Percentiles rank a stretch among this genome's conserved stretches.
These are phyloP conservation scores for Akanthomyces dipterigenus DNA, from an alignment of 2,329 filamentous ascomycete genomes.

Conservation along the genomic window DNA sequence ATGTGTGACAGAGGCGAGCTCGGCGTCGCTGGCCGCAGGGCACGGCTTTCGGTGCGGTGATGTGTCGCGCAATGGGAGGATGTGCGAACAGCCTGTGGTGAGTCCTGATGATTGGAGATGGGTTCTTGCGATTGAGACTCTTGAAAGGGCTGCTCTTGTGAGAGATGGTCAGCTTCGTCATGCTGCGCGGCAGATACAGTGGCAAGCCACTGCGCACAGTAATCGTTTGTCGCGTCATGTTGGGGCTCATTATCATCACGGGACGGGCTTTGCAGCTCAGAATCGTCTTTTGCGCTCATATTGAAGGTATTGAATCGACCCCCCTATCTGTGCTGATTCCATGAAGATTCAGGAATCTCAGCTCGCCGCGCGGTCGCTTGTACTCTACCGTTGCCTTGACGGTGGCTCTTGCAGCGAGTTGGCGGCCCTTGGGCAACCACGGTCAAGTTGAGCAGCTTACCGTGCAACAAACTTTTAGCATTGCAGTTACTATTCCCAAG, in stretches of 20 bases:
- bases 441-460: neutral
- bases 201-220: slow-evolving; percentile 6
- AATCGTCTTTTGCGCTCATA: neutral
- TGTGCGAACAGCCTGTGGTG: neutral
- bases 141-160: neutral
- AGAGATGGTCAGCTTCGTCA: neutral
- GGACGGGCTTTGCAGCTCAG: neutral
- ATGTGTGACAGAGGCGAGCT: neutral
- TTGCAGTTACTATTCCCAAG: neutral
- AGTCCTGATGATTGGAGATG: neutral
- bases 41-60: neutral
- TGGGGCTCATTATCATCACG: neutral
- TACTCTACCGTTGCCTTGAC: neutral
- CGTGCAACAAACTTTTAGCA: neutral
- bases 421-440: neutral
- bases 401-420: neutral
- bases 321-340: neutral
- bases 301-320: neutral
- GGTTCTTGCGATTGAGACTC: neutral
- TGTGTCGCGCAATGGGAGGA: neutral
- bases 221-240: neutral
- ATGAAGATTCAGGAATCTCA: neutral
- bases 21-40: neutral
- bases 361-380: neutral
- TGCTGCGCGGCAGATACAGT: neutral